A percentile compares a stretch with the other conserved stretches of the same genome.
phyloP scores from a whole-genome alignment of 2,329 filamentous ascomycete genomes.

The Phaeomoniella chlamydospora region DNA sequence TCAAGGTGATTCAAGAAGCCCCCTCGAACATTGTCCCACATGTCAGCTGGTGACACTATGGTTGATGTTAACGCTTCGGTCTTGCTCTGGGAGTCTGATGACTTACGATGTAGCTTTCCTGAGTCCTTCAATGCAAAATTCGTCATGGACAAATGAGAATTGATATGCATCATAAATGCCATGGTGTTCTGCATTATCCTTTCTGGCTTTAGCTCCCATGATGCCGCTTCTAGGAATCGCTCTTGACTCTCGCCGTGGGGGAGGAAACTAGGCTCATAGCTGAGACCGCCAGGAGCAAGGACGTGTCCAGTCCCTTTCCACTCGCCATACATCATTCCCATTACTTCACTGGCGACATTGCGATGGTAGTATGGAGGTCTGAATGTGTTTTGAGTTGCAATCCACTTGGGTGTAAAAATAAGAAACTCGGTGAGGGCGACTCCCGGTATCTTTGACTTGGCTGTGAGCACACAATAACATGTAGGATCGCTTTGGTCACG shows the following conservation, averaged over 20 bases:
- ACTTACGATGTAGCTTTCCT: slow-evolving; percentile 2
- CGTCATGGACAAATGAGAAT: slow-evolving; percentile 4
- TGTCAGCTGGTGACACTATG: slow-evolving; percentile 1
- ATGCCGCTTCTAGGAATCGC: neutral
- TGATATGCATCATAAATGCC: slow-evolving; percentile 6
- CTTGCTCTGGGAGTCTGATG: no score
- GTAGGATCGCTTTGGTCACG: slow-evolving; percentile 26
- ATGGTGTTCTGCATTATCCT: neutral
- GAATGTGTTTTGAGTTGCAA: slow-evolving; percentile 22
- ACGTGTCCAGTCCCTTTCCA: slow-evolving; percentile 1
- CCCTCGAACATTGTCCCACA: slow-evolving; percentile 10
- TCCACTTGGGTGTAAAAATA: slow-evolving; percentile 25
- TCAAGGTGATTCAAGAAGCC: slow-evolving; percentile 10
- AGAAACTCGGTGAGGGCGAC: slow-evolving; percentile 20
- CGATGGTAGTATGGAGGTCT: slow-evolving; percentile 27
- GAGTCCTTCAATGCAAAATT: slow-evolving; percentile 3
- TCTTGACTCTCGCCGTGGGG: slow-evolving; percentile 5
- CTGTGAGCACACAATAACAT: slow-evolving; percentile 24
- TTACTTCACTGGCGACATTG: slow-evolving; percentile 23
- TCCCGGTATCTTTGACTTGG: slow-evolving; percentile 16
- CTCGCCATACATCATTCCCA: slow-evolving; percentile 15
- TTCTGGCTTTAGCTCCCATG: neutral
- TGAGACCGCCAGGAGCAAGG: slow-evolving; percentile 4
- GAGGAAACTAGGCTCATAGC: slow-evolving; percentile 4
- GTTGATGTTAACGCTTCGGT: no score